A percentile compares a stretch with the other conserved stretches of the same genome.
These are phyloP conservation scores for Solanum commersonii DNA, from an alignment of 257 asterid species.

Conservation along the genomic window DNA sequence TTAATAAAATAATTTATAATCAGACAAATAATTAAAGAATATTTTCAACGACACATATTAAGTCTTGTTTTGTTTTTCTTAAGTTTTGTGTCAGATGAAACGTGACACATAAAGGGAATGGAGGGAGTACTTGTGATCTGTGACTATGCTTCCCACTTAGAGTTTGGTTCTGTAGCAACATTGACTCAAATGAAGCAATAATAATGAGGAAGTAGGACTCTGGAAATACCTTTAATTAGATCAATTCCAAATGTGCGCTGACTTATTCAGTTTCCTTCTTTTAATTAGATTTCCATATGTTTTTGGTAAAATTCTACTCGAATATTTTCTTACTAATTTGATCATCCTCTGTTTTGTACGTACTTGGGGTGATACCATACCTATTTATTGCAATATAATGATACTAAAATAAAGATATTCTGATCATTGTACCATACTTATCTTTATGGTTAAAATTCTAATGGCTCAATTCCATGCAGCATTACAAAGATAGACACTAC, in stretches of 20 bases:
- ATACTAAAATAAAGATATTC: neutral
- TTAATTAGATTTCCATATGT: neutral
- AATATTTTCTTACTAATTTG: neutral
- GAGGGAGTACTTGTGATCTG: neutral
- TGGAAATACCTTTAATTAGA: neutral
- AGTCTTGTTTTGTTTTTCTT: neutral
- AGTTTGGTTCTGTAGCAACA: neutral
- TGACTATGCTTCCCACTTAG: neutral
- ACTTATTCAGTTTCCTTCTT: neutral
- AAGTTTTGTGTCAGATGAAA: neutral
- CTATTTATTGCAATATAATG: neutral
- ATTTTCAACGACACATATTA: neutral
- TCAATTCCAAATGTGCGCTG: neutral
- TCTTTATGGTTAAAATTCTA: neutral
- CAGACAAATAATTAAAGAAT: neutral
- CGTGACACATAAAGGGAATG: neutral
- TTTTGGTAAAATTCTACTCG: neutral
- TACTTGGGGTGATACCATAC: neutral
- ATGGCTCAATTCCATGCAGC: neutral
- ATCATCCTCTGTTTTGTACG: neutral
- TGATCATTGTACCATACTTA: neutral
- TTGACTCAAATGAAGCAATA: conserved; percentile 7
- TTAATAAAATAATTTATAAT: neutral
- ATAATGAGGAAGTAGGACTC: conserved; percentile 2
- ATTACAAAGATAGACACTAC: neutral